Evolutionary conservation across 208 protist species (phyloP).

Genomic region (Acanthamoeba culbertsoni): DNA sequence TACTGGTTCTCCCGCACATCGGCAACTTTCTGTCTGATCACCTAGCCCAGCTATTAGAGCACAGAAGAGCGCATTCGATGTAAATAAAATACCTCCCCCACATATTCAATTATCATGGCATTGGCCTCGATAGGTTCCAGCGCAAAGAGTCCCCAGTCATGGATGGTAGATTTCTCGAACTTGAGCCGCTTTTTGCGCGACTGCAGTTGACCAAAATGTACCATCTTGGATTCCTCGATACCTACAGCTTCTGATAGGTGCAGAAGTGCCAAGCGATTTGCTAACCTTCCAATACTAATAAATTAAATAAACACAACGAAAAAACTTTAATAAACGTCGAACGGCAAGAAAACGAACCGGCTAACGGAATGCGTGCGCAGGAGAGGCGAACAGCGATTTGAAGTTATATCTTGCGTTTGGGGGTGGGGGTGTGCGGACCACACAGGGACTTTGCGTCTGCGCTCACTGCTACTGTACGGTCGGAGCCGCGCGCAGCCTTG

Average conservation of each 20-base stretch:
- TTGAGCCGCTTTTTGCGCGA: constrained; percentile 78
- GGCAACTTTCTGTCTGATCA: constrained; percentile 79
- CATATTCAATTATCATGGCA: constrained; percentile 85
- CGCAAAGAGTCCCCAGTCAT: constrained; percentile 85
- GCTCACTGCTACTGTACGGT: no score
- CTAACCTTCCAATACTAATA: no score
- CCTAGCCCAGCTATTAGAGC: constrained; percentile 63
- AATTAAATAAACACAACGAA: no score
- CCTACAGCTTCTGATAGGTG: not conserved
- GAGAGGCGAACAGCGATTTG: no score
- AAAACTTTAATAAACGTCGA: no score
- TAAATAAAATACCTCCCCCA: constrained; percentile 60
- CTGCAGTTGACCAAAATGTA: constrained; percentile 68
- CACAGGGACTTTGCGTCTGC: no score
- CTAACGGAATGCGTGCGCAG: no score
- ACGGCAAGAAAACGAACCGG: no score
- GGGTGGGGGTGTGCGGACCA: no score
- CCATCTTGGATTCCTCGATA: not conserved
- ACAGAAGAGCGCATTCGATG: not conserved
- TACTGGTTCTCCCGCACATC: constrained; percentile 81
- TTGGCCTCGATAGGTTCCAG: constrained; percentile 78
- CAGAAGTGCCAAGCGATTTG: not conserved
- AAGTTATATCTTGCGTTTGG: no score
- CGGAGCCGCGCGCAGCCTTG: no score
- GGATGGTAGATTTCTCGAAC: constrained; percentile 80